Percentiles rank a stretch among this genome's conserved stretches.
phyloP scores from a whole-genome alignment of 2,329 filamentous ascomycete species.

The Pseudopithomyces maydicus region DNA sequence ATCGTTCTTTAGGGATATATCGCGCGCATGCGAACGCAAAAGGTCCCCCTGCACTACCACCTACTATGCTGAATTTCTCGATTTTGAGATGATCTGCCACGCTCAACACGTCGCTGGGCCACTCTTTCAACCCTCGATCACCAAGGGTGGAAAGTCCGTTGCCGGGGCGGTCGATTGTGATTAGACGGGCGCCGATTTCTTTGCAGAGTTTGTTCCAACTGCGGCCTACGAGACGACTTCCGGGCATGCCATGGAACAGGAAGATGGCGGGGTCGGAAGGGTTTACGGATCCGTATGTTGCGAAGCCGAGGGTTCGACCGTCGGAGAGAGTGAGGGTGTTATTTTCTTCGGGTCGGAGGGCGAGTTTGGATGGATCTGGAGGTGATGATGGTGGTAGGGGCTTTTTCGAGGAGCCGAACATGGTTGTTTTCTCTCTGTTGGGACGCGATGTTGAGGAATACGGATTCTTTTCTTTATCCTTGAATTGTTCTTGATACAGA shows the following conservation, averaged over 20 bases:
- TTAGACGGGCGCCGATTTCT: constrained; percentile 17
- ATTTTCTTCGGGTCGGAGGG: constrained; percentile 14
- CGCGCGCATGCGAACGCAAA: constrained; percentile 21
- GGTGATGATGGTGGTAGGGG: constrained; percentile 16
- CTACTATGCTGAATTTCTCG: constrained; percentile 16
- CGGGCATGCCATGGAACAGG: constrained; percentile 22
- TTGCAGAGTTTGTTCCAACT: constrained; percentile 20
- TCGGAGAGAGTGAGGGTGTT: constrained; percentile 16
- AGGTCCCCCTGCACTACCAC: constrained; percentile 19
- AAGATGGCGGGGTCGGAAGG: constrained; percentile 19
- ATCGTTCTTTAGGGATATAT: constrained; percentile 19
- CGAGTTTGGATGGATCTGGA: constrained; percentile 21
- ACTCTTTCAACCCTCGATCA: constrained; percentile 12
- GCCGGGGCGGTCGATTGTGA: constrained; percentile 22
- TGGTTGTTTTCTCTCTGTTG: constrained; percentile 10
- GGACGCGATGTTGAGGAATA: background rate
- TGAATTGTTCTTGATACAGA: background rate
- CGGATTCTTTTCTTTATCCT: constrained; percentile 3
- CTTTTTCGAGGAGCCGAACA: constrained; percentile 15
- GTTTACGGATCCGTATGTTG: constrained; percentile 17
- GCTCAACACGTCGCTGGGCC: constrained; percentile 17
- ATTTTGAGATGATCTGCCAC: constrained; percentile 16
- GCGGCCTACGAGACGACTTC: constrained; percentile 16
- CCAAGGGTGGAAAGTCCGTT: constrained; percentile 17
- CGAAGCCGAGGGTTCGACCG: constrained; percentile 16